phyloP scores from a whole-genome alignment of 768 basidiomycete species.

The Tylopilus intermedius region DNA sequence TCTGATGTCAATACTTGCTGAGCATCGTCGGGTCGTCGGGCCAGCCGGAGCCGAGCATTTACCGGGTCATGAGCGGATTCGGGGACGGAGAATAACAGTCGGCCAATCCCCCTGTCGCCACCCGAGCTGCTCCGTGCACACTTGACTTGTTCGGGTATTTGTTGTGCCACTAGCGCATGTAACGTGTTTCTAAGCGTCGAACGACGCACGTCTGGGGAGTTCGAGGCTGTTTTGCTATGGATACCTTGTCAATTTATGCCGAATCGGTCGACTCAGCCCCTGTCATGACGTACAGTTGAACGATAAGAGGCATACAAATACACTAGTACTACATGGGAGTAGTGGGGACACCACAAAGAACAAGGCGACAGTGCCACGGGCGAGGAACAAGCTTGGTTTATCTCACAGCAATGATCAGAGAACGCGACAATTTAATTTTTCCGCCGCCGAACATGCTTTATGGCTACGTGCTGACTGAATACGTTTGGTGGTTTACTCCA shows the following conservation, averaged over 20 bases:
- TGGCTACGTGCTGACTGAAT: background rate
- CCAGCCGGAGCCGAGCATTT: too few species aligned
- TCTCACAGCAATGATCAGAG: background rate
- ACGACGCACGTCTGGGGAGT: background rate
- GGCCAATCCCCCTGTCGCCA: background rate
- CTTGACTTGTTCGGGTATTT: too few species aligned
- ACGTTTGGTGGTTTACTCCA: conserved; percentile 5
- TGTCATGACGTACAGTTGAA: background rate
- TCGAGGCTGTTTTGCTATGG: background rate
- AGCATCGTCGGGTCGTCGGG: too few species aligned
- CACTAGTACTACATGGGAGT: background rate
- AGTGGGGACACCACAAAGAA: conserved; percentile 4
- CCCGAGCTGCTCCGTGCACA: background rate
- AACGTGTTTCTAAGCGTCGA: too few species aligned
- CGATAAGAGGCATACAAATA: background rate
- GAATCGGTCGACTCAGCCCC: background rate
- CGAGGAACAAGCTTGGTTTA: background rate
- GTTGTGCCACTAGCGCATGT: too few species aligned
- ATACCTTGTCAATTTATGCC: background rate
- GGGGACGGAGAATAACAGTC: too few species aligned
- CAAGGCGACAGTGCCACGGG: background rate
- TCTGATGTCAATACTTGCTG: conserved; percentile 6
- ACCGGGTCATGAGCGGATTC: too few species aligned
- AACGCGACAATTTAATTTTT: background rate
- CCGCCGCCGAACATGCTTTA: too few species aligned